phyloP scores from a whole-genome alignment of 179 eudicot species.

The Actinidia arguta region DNA sequence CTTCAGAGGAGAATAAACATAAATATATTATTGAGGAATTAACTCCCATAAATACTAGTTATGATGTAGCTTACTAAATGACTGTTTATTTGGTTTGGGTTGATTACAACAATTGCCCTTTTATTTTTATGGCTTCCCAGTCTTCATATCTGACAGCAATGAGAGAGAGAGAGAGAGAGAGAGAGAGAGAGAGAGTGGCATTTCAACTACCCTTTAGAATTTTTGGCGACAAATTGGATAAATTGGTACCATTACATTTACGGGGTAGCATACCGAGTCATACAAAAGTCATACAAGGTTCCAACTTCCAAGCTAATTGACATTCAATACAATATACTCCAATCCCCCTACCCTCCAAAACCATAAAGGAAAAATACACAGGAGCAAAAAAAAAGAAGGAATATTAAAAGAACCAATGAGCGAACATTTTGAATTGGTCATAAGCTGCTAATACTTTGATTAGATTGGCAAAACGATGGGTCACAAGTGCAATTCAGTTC shows the following conservation, averaged over 20 bases:
- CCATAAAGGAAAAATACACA: background rate
- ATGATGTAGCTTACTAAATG: conserved; percentile 7
- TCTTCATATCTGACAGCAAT: background rate
- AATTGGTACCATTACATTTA: background rate
- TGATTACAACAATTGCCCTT: background rate
- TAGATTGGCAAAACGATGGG: background rate
- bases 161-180: background rate
- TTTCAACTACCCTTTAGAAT: background rate
- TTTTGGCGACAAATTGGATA: background rate
- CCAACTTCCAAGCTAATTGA: background rate
- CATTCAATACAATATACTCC: background rate
- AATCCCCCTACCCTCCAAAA: background rate
- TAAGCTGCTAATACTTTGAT: conserved; percentile 4
- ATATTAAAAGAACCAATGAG: background rate
- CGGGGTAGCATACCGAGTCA: background rate
- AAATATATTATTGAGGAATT: background rate
- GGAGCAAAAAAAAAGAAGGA: background rate
- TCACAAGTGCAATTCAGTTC: conserved; percentile 76
- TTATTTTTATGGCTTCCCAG: background rate
- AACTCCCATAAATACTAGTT: conserved; percentile 18
- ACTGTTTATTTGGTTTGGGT: conserved; percentile 3
- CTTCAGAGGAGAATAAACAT: background rate
- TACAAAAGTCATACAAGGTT: conserved; percentile 1
- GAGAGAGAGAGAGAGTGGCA: conserved; percentile 9
- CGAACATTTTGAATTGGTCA: background rate